phyloP scores from a whole-genome alignment of 2,329 filamentous ascomycete genomes.

The Monilinia fructicola region DNA sequence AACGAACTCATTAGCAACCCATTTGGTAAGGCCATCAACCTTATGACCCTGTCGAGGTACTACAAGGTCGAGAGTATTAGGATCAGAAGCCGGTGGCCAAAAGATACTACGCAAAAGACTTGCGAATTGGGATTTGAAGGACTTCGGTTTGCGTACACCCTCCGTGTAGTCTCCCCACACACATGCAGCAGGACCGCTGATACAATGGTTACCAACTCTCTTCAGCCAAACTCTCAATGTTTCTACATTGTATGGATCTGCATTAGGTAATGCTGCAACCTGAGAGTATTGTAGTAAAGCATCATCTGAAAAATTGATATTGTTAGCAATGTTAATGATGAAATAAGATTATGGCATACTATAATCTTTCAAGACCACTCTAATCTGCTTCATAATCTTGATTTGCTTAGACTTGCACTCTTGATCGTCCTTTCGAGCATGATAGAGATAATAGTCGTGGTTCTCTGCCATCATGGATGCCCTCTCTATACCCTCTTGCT shows the following conservation, averaged over 20 bases:
- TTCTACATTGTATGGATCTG: slow-evolving; percentile 27
- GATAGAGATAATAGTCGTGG: not conserved
- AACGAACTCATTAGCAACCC: slow-evolving; percentile 27
- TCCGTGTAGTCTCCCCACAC: slow-evolving; percentile 17
- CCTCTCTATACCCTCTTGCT: not conserved
- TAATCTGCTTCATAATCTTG: slow-evolving; percentile 25
- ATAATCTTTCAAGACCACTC: slow-evolving; percentile 28
- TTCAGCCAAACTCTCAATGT: not conserved
- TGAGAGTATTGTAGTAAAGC: slow-evolving; percentile 28
- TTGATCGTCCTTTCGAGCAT: not conserved
- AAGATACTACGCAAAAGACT: slow-evolving; percentile 18
- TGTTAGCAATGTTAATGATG: not conserved
- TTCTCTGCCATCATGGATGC: slow-evolving; percentile 10
- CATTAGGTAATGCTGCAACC: slow-evolving; percentile 22
- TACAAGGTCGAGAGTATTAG: slow-evolving; percentile 24
- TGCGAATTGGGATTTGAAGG: slow-evolving; percentile 14
- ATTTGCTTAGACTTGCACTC: slow-evolving; percentile 23
- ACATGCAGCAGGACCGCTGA: slow-evolving; percentile 17
- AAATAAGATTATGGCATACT: slow-evolving; percentile 17
- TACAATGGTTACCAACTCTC: not conserved
- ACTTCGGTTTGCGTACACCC: not conserved
- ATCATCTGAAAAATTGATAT: slow-evolving; percentile 20
- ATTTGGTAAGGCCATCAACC: slow-evolving; percentile 27
- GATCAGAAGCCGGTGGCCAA: not conserved
- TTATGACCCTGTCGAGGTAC: slow-evolving; percentile 23